Conservation (phyloP, 148 eudicot genomes). For the Agrostemma githago region DNA sequence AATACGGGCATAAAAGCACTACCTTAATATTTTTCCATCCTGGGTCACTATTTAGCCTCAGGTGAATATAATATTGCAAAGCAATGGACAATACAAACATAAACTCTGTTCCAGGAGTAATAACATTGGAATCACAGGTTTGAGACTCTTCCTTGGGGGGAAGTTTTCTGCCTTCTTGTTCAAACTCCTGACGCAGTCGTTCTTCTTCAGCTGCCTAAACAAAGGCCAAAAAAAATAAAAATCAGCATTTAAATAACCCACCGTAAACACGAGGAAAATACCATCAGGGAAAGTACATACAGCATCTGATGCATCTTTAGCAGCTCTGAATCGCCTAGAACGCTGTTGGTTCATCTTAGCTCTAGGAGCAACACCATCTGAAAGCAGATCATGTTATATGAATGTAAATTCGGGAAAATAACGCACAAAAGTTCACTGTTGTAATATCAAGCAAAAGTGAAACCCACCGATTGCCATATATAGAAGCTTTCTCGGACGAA, state of each 20-base stretch:
- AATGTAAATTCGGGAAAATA: background rate
- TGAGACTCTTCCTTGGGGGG: constrained; percentile 71
- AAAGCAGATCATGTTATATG: constrained; percentile 19
- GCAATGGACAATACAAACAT: constrained; percentile 89
- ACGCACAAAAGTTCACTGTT: background rate
- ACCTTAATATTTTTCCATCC: constrained; percentile 98
- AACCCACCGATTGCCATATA: constrained; percentile 96
- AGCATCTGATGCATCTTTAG: constrained; percentile 96
- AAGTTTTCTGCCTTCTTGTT: constrained; percentile 82
- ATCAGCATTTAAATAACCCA: background rate
- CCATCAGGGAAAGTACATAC: constrained; percentile 38
- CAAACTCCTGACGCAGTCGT: constrained; percentile 72
- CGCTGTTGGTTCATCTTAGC: constrained; percentile 99
- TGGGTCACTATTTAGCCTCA: constrained; percentile 82
- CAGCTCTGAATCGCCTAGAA: constrained; percentile 95
- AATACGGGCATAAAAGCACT: constrained; percentile 13
- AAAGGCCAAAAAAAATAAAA: constrained; percentile 11
- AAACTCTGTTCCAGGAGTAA: constrained; percentile 96
- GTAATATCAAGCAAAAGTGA: background rate
- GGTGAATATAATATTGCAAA: constrained; percentile 85
- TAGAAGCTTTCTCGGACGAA: constrained; percentile 88
- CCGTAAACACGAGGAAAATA: background rate
- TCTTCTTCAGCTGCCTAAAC: constrained; percentile 87
- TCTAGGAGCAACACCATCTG: constrained; percentile 99
- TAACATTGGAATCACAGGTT: constrained; percentile 84